Percentiles rank a stretch among this genome's conserved stretches.
These are phyloP conservation scores for Xylaria sp. DNA, from an alignment of 2,329 filamentous ascomycete genomes.

Conservation along the genomic window DNA sequence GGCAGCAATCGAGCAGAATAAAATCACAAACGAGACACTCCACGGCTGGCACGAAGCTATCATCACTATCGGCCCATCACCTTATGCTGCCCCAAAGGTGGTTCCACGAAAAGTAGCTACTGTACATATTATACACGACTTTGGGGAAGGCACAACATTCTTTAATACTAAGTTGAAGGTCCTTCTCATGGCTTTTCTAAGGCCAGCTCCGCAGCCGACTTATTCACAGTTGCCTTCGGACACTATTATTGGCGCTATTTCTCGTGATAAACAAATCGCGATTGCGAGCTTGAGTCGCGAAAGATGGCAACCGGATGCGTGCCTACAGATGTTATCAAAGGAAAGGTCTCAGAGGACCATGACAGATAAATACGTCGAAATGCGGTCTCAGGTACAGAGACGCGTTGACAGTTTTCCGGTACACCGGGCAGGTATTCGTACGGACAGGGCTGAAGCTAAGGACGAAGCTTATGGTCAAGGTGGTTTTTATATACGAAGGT, in stretches of 20 bases:
- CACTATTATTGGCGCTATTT: slow-evolving; percentile 49
- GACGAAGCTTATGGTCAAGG: slow-evolving; percentile 63
- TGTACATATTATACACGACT: slow-evolving; percentile 66
- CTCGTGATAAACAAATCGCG: slow-evolving; percentile 56
- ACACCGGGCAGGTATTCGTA: slow-evolving; percentile 69
- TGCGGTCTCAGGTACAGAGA: slow-evolving; percentile 62
- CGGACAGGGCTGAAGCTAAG: slow-evolving; percentile 57
- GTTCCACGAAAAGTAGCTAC: slow-evolving; percentile 62
- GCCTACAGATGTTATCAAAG: slow-evolving; percentile 53
- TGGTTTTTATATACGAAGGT: slow-evolving; percentile 60
- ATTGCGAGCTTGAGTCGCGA: slow-evolving; percentile 60
- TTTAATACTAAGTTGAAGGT: slow-evolving; percentile 61
- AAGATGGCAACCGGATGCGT: slow-evolving; percentile 58
- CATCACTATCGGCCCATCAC: slow-evolving; percentile 65
- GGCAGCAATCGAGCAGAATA: slow-evolving; percentile 59
- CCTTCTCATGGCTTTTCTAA: slow-evolving; percentile 70
- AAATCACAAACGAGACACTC: slow-evolving; percentile 50
- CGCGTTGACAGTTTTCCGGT: slow-evolving; percentile 68
- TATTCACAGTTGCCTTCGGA: slow-evolving; percentile 41
- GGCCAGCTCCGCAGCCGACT: slow-evolving; percentile 48
- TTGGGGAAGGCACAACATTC: slow-evolving; percentile 55
- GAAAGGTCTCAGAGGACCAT: slow-evolving; percentile 57
- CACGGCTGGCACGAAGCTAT: slow-evolving; percentile 69
- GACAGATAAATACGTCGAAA: slow-evolving; percentile 59
- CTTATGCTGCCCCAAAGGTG: slow-evolving; percentile 58